Conservation (phyloP, 805 yeast genomes). For the Candida nitratophila region DNA sequence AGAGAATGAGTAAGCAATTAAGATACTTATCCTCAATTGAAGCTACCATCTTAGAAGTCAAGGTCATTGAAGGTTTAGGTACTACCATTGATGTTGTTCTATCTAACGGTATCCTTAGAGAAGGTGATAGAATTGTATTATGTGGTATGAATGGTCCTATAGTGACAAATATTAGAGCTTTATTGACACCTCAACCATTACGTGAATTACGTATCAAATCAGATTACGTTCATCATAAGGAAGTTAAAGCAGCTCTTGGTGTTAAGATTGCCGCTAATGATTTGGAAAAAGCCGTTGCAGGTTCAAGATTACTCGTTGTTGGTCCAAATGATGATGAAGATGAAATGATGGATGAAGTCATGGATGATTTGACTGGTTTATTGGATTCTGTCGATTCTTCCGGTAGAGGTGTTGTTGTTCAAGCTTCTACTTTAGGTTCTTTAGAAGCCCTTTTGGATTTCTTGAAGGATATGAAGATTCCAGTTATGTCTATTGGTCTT, state of each 20-base stretch:
- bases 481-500: conserved; percentile 96
- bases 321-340: conserved; percentile 98
- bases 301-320: conserved; percentile 90
- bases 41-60: conserved; percentile 95
- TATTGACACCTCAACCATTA: conserved; percentile 95
- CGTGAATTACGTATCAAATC: conserved; percentile 94
- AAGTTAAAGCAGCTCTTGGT: conserved; percentile 98
- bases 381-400: conserved; percentile 90
- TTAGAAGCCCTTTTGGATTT: conserved; percentile 94
- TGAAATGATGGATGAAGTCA: conserved; percentile 93
- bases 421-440: conserved; percentile 97
- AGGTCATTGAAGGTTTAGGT: conserved; percentile 97
- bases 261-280: conserved; percentile 98
- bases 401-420: conserved; percentile 97
- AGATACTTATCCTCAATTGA: conserved; percentile 91
- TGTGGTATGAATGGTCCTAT: conserved; percentile 99
- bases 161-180: conserved; percentile 91
- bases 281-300: conserved; percentile 97
- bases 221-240: conserved; percentile 94
- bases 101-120: conserved; percentile 92
- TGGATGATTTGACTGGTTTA: conserved; percentile 95
- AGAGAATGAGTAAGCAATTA: conserved; percentile 97
- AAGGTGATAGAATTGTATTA: conserved; percentile 90
- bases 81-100: conserved; percentile 96
- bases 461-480: conserved; percentile 97